Evolutionary conservation across 768 basidiomycete species (phyloP), one percentile per base, ranked within the genome.

Genomic region (Chalciporus sphaerocephalus): DNA sequence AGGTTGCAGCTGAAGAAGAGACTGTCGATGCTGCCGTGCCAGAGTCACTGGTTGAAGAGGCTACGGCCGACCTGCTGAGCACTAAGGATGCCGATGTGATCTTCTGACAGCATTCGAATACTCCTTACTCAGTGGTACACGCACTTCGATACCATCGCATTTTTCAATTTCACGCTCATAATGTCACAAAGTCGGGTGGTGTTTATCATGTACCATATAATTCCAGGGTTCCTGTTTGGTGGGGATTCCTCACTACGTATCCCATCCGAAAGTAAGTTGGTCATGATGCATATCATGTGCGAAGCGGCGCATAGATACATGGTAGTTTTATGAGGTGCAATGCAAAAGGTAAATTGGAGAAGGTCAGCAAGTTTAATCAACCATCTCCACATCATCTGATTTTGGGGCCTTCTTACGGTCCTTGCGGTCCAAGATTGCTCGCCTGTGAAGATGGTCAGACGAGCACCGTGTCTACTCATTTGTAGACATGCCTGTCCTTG

Each of bases 1-100:
- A 59, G 18, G 55, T 58, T 16, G 37, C 51, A 17, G 36, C 61
- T 43, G 68, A 68, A 28, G 53, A 57, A 24, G 65, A 57, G 11
- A 67, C 68, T 17, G 62, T 20, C n/a, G 52, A 52, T 16, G 32
- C 10, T 12, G 23, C 11, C 16, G 35, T 39, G 17, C 46, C 38
- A 13, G 48, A 54, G 34, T 39, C 44, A 11, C 71, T 37, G 18
- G 34, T 10, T 28, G 58, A 72, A 15, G 68, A 66, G 22, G 69
- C 67, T 12, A 63, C 64, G 6, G 70, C 69, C 36, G 78, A 95
- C 66, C 72, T 97, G 56, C 70, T 97, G 46, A 85, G 80, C 54
- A 86, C 80, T 54, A 95, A 92, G 64, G 94, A 97, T 60, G 81
- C 80, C 44, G 94, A 97, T 69, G 81, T 97, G 39, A 96, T 97